Evolutionary conservation across 2,329 filamentous ascomycete species (phyloP).

Genomic region (Aotearoamyces nothofagi): DNA sequence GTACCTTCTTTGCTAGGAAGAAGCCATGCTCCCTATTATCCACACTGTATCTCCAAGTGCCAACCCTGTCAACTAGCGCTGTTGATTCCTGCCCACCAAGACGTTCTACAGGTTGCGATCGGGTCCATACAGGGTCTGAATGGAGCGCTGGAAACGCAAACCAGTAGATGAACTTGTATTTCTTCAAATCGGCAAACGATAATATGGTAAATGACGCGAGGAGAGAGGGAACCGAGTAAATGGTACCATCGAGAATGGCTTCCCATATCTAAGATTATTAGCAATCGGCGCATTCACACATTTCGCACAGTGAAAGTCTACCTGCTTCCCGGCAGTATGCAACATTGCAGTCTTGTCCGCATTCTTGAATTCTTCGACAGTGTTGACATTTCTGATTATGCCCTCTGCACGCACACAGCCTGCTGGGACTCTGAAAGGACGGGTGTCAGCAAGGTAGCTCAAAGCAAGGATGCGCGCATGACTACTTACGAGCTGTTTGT

Average conservation of each 20-base stretch:
- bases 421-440: slow-evolving; percentile 39
- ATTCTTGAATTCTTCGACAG: slow-evolving; percentile 81
- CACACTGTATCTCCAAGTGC: slow-evolving; percentile 73
- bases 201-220: slow-evolving; percentile 80
- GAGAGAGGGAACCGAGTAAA: slow-evolving; percentile 87
- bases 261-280: slow-evolving; percentile 67
- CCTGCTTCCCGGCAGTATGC: slow-evolving; percentile 63
- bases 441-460: slow-evolving; percentile 13
- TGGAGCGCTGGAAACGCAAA: slow-evolving; percentile 92
- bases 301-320: slow-evolving; percentile 25
- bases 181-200: slow-evolving; percentile 91
- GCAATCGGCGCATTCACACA: slow-evolving; percentile 9
- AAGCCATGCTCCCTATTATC: slow-evolving; percentile 84
- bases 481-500: slow-evolving; percentile 70
- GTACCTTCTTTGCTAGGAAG: slow-evolving; percentile 76
- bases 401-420: slow-evolving; percentile 75
- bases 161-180: slow-evolving; percentile 96
- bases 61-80: slow-evolving; percentile 64
- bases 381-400: slow-evolving; percentile 92
- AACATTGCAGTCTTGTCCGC: slow-evolving; percentile 68
- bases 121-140: slow-evolving; percentile 71
- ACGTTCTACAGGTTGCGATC: slow-evolving; percentile 30
- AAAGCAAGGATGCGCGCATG: no score
- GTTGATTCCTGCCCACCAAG: slow-evolving; percentile 59
- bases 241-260: slow-evolving; percentile 89